Evolutionary conservation across 2,329 filamentous ascomycete genomes (phyloP).

Genomic region (Scedosporium dehoogii): DNA sequence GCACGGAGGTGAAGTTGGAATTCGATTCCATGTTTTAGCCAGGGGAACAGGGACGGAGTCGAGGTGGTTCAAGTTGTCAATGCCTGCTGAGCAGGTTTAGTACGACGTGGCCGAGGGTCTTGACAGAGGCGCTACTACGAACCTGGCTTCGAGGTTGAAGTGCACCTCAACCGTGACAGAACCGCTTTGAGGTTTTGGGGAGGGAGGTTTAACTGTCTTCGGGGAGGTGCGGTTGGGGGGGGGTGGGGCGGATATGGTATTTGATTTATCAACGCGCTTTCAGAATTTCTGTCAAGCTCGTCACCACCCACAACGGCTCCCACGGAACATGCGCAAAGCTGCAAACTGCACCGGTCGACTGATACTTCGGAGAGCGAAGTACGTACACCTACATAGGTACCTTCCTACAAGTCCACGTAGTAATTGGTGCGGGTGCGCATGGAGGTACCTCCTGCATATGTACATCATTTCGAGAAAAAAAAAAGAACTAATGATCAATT

Average conservation of each 20-base stretch:
- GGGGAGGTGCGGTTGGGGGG: background rate
- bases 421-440: background rate
- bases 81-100: background rate
- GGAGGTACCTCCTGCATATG: background rate
- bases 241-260: background rate
- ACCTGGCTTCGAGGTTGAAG: background rate
- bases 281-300: no score
- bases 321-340: no score
- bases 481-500: background rate
- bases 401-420: background rate
- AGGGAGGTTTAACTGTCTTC: background rate
- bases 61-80: background rate
- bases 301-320: no score
- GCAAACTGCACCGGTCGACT: background rate
- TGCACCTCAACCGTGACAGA: background rate
- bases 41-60: background rate
- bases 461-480: background rate
- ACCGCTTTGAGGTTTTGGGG: background rate
- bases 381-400: no score
- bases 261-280: background rate
- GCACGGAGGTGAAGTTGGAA: constrained; percentile 59
- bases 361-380: no score
- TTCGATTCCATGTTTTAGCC: constrained; percentile 33
- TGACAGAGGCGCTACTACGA: background rate
- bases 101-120: no score